Conservation (phyloP, 208 protist species). For the Lotmaria passim region DNA sequence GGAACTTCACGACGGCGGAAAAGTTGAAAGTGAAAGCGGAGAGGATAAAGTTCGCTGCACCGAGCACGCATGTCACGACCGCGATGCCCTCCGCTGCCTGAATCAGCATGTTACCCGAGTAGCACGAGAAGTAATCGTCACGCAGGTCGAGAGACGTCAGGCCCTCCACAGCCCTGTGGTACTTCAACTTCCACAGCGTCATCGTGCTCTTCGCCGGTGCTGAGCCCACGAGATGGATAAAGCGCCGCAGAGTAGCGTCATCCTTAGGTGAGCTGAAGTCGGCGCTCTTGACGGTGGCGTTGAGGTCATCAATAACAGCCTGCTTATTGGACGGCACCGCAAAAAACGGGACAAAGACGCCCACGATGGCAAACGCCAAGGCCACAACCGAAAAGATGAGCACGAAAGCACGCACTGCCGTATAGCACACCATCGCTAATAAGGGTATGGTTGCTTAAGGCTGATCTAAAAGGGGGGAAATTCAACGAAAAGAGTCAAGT, state of each 20-base stretch:
- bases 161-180: not conserved
- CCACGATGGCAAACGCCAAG: slow-evolving; percentile 23
- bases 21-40: slow-evolving; percentile 43
- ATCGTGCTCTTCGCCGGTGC: slow-evolving; percentile 29
- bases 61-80: slow-evolving; percentile 47
- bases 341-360: slow-evolving; percentile 33
- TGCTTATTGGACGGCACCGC: slow-evolving; percentile 5
- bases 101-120: slow-evolving; percentile 47
- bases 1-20: slow-evolving; percentile 38
- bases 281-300: slow-evolving; percentile 4
- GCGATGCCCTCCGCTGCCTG: slow-evolving; percentile 55
- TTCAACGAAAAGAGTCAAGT: not conserved
- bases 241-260: slow-evolving; percentile 7
- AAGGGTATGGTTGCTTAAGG: not conserved
- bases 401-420: slow-evolving; percentile 13
- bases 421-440: slow-evolving; percentile 22
- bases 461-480: not conserved
- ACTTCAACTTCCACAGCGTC: slow-evolving; percentile 38
- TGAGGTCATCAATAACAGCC: not conserved
- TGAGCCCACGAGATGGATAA: slow-evolving; percentile 14
- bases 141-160: slow-evolving; percentile 17
- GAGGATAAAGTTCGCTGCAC: slow-evolving; percentile 43
- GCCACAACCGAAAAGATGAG: slow-evolving; percentile 20
- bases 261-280: slow-evolving; percentile 9
- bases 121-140: slow-evolving; percentile 53